A percentile compares a stretch with the other conserved stretches of the same genome.
These are phyloP conservation scores for Nemania sp. DNA, from an alignment of 2,329 filamentous ascomycete species.

Conservation along the genomic window DNA sequence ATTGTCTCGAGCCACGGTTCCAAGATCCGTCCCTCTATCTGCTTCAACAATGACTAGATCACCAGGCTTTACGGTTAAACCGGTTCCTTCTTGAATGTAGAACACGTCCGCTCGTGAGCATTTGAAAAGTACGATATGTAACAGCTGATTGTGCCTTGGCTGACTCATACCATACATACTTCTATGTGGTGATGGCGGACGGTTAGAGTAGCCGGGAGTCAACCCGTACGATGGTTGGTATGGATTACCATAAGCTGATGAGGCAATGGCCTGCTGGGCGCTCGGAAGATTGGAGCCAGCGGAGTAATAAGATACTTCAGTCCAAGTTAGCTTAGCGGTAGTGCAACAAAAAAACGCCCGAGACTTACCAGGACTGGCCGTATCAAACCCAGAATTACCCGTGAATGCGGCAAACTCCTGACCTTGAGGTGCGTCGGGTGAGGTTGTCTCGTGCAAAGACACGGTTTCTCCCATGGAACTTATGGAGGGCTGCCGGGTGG, in stretches of 20 bases:
- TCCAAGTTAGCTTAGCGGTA: conserved; percentile 44
- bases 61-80: conserved; percentile 87
- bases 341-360: neutral
- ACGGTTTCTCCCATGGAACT: conserved; percentile 68
- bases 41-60: conserved; percentile 98
- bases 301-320: conserved; percentile 55
- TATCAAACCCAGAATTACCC: conserved; percentile 55
- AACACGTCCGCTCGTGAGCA: conserved; percentile 95
- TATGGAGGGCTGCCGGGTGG: conserved; percentile 72
- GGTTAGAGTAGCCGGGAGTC: conserved; percentile 59
- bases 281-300: conserved; percentile 49
- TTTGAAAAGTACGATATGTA: conserved; percentile 96
- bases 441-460: conserved; percentile 59
- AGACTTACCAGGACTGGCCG: conserved; percentile 57
- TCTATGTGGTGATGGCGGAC: conserved; percentile 71
- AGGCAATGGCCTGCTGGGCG: conserved; percentile 54
- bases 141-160: conserved; percentile 73
- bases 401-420: conserved; percentile 59
- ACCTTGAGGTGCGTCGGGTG: conserved; percentile 58
- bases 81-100: conserved; percentile 95
- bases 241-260: conserved; percentile 55
- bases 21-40: conserved; percentile 94
- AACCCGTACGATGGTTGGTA: conserved; percentile 63
- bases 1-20: conserved; percentile 89
- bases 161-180: conserved; percentile 71